phyloP scores from a whole-genome alignment of 768 basidiomycete species.

The Lepiota subincarnata region DNA sequence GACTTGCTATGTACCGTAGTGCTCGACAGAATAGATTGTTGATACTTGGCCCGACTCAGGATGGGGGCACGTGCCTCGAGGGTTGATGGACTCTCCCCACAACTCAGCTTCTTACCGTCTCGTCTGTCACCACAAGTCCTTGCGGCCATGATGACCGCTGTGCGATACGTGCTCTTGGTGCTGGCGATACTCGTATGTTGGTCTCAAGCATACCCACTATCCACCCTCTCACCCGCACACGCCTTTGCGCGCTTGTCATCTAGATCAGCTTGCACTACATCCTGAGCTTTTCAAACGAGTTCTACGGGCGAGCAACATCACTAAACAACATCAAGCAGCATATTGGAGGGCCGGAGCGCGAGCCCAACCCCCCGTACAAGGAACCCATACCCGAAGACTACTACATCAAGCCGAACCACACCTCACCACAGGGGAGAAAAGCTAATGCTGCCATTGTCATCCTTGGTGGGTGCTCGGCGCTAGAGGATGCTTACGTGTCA shows the following conservation, averaged over 20 bases:
- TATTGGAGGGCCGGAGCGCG: slow-evolving; percentile 20
- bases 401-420: slow-evolving; percentile 37
- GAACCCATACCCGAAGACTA: slow-evolving; percentile 58
- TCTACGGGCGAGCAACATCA: slow-evolving; percentile 59
- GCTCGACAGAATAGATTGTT: not conserved
- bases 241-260: not conserved
- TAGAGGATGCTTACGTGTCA: not conserved
- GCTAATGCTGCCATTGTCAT: slow-evolving; percentile 84
- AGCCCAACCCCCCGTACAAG: slow-evolving; percentile 44
- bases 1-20: not conserved
- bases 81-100: no score
- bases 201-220: not conserved
- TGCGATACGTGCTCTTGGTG: slow-evolving; percentile 51
- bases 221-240: not conserved
- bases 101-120: not conserved
- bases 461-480: slow-evolving; percentile 39
- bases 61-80: no score
- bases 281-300: slow-evolving; percentile 61
- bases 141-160: slow-evolving; percentile 49
- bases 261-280: slow-evolving; percentile 60
- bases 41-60: no score
- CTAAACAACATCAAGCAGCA: slow-evolving; percentile 38
- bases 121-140: slow-evolving; percentile 1
- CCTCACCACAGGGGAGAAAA: slow-evolving; percentile 45
- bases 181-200: slow-evolving; percentile 41